Evolutionary conservation across 2,329 filamentous ascomycete genomes (phyloP).

Genomic region (Ambrosiella xylebori): DNA sequence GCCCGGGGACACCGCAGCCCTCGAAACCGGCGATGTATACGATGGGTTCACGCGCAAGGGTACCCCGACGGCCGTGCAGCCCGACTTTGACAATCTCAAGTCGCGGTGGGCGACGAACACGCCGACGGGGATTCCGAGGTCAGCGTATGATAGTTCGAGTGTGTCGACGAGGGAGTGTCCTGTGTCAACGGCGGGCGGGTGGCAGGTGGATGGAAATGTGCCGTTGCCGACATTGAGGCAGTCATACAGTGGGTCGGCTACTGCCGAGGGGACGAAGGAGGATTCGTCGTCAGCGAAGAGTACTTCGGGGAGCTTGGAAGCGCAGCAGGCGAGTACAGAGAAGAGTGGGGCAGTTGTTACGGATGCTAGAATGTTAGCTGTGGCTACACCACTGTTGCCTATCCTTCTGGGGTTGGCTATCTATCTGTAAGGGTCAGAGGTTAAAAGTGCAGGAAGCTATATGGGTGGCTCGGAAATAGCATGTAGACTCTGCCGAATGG

Average conservation of each 20-base stretch:
- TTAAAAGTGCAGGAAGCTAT: neutral
- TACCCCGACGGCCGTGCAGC: conserved; percentile 52
- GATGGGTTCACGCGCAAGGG: conserved; percentile 56
- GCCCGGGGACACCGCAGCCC: conserved; percentile 31
- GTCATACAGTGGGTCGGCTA: conserved; percentile 1
- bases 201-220: conserved; percentile 56
- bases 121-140: conserved; percentile 49
- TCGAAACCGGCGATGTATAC: conserved; percentile 29
- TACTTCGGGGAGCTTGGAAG: neutral
- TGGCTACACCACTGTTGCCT: neutral
- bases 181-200: conserved; percentile 46
- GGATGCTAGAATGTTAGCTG: neutral
- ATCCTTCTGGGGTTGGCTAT: conserved; percentile 1
- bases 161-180: conserved; percentile 54
- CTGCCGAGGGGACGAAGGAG: neutral
- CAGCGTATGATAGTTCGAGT: conserved; percentile 44
- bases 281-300: neutral
- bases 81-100: conserved; percentile 66
- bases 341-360: conserved; percentile 1
- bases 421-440: conserved; percentile 1
- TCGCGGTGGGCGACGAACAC: conserved; percentile 56
- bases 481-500: neutral
- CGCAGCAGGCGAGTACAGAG: neutral
- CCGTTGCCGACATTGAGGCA: conserved; percentile 52
- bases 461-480: neutral